Percentiles rank a stretch among this genome's conserved stretches.
Evolutionary conservation across 345 rosid genomes (phyloP).

Genomic region (Firmiana major): DNA sequence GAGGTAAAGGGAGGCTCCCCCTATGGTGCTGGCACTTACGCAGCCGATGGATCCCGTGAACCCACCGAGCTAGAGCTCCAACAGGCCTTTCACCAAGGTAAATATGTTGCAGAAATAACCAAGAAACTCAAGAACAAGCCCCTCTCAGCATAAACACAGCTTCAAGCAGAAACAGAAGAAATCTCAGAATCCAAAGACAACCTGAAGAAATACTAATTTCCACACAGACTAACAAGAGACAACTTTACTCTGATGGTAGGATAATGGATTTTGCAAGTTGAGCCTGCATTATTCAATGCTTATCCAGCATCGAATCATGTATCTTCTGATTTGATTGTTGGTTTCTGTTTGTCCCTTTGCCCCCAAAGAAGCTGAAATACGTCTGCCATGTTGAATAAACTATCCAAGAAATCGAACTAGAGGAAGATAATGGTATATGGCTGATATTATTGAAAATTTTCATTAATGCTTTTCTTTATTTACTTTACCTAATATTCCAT

Average conservation of each 20-base stretch:
- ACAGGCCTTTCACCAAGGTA: conserved; percentile 84
- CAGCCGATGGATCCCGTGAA: conserved; percentile 76
- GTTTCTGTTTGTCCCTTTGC: background rate
- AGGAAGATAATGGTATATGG: background rate
- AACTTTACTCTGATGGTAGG: background rate
- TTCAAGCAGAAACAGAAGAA: background rate
- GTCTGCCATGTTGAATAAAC: background rate
- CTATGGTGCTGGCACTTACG: conserved; percentile 92
- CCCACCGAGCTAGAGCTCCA: conserved; percentile 78
- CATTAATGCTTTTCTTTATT: no score
- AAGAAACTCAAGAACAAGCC: conserved; percentile 53
- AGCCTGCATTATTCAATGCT: no score
- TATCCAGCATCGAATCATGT: background rate
- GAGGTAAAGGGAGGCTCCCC: conserved; percentile 91
- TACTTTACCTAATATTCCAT: background rate
- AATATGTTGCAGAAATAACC: conserved; percentile 73
- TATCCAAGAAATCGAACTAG: background rate
- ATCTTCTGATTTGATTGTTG: background rate
- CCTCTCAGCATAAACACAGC: background rate
- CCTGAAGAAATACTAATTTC: background rate
- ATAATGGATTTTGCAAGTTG: background rate
- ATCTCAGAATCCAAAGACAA: background rate
- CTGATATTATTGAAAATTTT: no score
- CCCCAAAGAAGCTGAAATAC: background rate
- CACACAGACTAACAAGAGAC: background rate